Percentiles rank a stretch among this genome's conserved stretches.
Evolutionary conservation across 2,329 filamentous ascomycete genomes (phyloP).

Genomic region (Epichloe sp.): DNA sequence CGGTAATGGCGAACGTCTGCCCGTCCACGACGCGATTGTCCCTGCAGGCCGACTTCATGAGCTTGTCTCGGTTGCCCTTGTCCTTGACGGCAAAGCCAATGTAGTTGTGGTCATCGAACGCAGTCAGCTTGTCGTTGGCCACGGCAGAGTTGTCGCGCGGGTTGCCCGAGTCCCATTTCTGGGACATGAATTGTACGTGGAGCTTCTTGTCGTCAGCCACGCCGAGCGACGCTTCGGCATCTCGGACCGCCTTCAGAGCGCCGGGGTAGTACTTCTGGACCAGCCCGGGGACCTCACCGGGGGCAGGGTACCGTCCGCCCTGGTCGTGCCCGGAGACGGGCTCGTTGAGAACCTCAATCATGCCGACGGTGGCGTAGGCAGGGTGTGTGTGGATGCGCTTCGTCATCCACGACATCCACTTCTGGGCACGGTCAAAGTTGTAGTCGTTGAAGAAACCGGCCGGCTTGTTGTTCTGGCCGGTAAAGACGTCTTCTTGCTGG

Average conservation of each 20-base stretch:
- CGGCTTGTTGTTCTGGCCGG: conserved; percentile 21
- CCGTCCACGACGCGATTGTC: conserved; percentile 27
- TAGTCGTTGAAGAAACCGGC: conserved; percentile 42
- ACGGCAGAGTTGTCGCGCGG: conserved; percentile 8
- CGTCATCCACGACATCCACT: conserved; percentile 43
- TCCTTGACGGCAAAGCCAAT: conserved; percentile 7
- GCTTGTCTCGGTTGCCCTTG: conserved; percentile 8
- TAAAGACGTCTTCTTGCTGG: conserved; percentile 30
- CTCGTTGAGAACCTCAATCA: conserved; percentile 43
- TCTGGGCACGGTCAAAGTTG: conserved; percentile 40
- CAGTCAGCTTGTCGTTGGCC: conserved; percentile 28
- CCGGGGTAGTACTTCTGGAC: conserved; percentile 11
- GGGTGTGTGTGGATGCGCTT: conserved; percentile 34
- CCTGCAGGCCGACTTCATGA: conserved; percentile 26
- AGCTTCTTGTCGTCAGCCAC: conserved; percentile 10
- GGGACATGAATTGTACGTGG: conserved; percentile 37
- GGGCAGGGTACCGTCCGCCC: conserved; percentile 11
- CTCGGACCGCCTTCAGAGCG: conserved; percentile 12
- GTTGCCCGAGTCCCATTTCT: conserved; percentile 37
- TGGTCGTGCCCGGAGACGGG: conserved; percentile 14
- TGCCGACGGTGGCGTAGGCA: conserved; percentile 42
- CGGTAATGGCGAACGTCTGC: conserved; percentile 30
- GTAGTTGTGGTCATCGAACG: conserved; percentile 47
- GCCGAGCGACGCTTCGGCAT: conserved; percentile 10
- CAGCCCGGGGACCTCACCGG: conserved; percentile 11